A percentile compares a stretch with the other conserved stretches of the same genome.
These are phyloP conservation scores for Irineochytrium annulatum DNA, from an alignment of 192 early-diverging fungal genomes.

Conservation along the genomic window DNA sequence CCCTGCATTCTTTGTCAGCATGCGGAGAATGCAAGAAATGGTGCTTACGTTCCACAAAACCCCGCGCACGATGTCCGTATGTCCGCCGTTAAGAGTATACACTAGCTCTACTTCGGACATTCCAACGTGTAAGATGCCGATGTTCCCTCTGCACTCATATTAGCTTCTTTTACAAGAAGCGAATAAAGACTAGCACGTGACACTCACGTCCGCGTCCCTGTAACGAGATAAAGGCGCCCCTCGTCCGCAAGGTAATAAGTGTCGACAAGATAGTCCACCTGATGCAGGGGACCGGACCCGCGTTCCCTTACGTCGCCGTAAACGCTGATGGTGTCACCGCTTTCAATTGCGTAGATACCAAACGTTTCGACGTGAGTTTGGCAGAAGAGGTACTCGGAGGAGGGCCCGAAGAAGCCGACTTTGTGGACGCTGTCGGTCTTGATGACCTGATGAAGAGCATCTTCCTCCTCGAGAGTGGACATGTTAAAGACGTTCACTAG, in stretches of 20 bases:
- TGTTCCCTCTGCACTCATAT: slow-evolving; percentile 54
- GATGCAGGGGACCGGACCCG: slow-evolving; percentile 11
- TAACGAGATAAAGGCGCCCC: slow-evolving; percentile 72
- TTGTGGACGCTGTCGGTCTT: slow-evolving; percentile 80
- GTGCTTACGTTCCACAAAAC: slow-evolving; percentile 60
- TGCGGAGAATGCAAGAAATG: slow-evolving; percentile 4
- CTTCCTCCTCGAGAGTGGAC: slow-evolving; percentile 76
- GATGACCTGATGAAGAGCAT: slow-evolving; percentile 75
- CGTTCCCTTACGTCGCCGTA: slow-evolving; percentile 79
- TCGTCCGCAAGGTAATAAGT: slow-evolving; percentile 66
- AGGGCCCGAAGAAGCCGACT: slow-evolving; percentile 88
- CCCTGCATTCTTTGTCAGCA: no score
- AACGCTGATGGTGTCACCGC: slow-evolving; percentile 33
- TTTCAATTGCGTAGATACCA: slow-evolving; percentile 65
- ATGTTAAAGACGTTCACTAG: slow-evolving; percentile 73
- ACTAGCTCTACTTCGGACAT: slow-evolving; percentile 70
- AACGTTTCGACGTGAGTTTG: slow-evolving; percentile 90
- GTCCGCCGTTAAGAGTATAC: slow-evolving; percentile 71
- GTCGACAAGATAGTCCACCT: slow-evolving; percentile 76
- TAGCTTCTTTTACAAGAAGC: background rate
- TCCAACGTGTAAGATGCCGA: slow-evolving; percentile 78
- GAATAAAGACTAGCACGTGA: slow-evolving; percentile 4
- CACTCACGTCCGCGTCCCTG: slow-evolving; percentile 65
- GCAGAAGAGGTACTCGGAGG: slow-evolving; percentile 81
- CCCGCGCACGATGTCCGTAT: slow-evolving; percentile 81